These are phyloP conservation scores for Fusarium sp. DNA, from an alignment of 2,329 filamentous ascomycete genomes.

Conservation along the genomic window DNA sequence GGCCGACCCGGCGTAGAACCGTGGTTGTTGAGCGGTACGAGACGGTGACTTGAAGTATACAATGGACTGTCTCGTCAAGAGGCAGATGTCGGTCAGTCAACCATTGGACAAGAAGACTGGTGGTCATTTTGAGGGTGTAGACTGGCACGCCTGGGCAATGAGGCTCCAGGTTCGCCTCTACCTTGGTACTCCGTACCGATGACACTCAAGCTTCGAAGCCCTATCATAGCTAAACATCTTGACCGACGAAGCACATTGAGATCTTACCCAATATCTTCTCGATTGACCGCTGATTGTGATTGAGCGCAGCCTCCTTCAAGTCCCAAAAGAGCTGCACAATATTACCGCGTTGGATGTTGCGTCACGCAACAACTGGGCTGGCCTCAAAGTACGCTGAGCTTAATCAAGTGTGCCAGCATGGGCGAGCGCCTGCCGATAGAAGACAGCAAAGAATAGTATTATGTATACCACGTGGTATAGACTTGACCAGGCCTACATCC, in stretches of 20 bases:
- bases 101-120: slow-evolving; percentile 1
- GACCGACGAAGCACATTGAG: not conserved
- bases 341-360: not conserved
- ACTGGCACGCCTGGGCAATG: not conserved
- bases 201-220: not conserved
- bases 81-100: not conserved
- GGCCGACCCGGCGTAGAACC: slow-evolving; percentile 1
- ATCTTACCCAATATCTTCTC: not conserved
- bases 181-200: not conserved
- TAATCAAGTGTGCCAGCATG: not conserved
- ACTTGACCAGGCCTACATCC: not conserved
- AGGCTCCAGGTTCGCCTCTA: not conserved
- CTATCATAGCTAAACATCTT: slow-evolving; percentile 4
- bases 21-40: slow-evolving; percentile 1
- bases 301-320: slow-evolving; percentile 1
- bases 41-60: not conserved
- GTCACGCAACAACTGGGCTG: not conserved
- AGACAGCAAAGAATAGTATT: not conserved
- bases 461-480: not conserved
- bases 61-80: not conserved
- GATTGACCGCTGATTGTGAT: slow-evolving; percentile 20
- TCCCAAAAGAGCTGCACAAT: not conserved
- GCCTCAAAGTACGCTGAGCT: slow-evolving; percentile 10
- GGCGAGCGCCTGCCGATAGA: not conserved
- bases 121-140: slow-evolving; percentile 13